A percentile compares a stretch with the other conserved stretches of the same genome.
phyloP scores from a whole-genome alignment of 2,329 filamentous ascomycete genomes.

The Sordariomycetes sp. region DNA sequence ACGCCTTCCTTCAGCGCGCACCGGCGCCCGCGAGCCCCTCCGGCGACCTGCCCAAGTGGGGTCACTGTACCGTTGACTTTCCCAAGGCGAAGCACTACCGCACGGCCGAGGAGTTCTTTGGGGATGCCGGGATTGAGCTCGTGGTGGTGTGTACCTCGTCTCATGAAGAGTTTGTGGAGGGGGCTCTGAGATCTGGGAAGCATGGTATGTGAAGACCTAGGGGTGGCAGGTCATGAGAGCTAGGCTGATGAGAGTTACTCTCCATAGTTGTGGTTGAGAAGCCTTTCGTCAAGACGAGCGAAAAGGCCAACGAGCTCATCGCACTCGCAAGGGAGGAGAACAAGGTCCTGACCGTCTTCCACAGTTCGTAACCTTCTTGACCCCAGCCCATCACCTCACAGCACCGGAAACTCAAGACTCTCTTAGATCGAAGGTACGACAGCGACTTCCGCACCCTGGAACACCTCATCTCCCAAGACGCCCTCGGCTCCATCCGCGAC shows the following conservation, averaged over 20 bases:
- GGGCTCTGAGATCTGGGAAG: constrained; percentile 44
- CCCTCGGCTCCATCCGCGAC: constrained; percentile 47
- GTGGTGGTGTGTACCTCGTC: constrained; percentile 32
- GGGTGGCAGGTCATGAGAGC: not conserved
- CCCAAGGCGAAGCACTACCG: constrained; percentile 40
- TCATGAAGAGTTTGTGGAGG: constrained; percentile 26
- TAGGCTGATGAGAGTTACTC: not conserved
- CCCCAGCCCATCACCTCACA: not conserved
- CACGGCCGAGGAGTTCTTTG: constrained; percentile 43
- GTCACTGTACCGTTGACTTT: constrained; percentile 34
- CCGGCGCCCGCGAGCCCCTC: constrained; percentile 18
- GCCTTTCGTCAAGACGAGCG: constrained; percentile 46
- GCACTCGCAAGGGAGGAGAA: constrained; percentile 29
- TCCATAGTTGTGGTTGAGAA: constrained; percentile 49
- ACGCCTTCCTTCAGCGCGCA: constrained; percentile 33
- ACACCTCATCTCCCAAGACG: constrained; percentile 36
- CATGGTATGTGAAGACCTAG: constrained; percentile 22
- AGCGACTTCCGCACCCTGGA: constrained; percentile 48
- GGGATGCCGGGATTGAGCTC: constrained; percentile 43
- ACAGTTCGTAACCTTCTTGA: constrained; percentile 30
- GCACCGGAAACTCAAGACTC: not conserved
- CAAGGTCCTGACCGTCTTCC: constrained; percentile 36
- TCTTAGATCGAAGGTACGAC: constrained; percentile 20
- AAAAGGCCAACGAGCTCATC: constrained; percentile 42
- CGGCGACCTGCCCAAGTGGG: constrained; percentile 17